phyloP scores from a whole-genome alignment of 192 early-diverging fungal species.

The Mycoemilia scoparia region DNA sequence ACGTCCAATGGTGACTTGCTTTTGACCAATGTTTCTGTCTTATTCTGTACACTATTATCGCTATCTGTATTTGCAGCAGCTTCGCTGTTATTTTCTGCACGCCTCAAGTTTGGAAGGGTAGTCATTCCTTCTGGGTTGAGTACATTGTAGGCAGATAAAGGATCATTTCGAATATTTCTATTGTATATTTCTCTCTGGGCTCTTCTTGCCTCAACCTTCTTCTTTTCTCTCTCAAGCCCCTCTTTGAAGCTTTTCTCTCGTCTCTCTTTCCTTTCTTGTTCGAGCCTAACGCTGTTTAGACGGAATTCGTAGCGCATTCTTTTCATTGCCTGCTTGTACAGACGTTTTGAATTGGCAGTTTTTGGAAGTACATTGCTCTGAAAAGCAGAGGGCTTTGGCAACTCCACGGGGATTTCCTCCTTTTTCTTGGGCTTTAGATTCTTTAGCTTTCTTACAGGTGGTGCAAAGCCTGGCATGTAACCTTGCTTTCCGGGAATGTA shows the following conservation, averaged over 20 bases:
- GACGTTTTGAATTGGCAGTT: slow-evolving; percentile 4
- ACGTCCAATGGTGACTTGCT: too few relatives aligned
- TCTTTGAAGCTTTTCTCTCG: not conserved
- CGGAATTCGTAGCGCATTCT: slow-evolving; percentile 14
- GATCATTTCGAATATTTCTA: slow-evolving; percentile 13
- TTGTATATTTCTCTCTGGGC: slow-evolving; percentile 10
- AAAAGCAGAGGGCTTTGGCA: slow-evolving; percentile 5
- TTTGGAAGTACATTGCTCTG: not conserved
- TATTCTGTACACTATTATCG: not conserved
- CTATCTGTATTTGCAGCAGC: not conserved
- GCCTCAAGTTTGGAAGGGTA: slow-evolving; percentile 6
- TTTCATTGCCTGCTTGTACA: slow-evolving; percentile 12
- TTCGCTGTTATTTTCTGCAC: not conserved
- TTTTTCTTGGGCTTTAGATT: slow-evolving; percentile 3
- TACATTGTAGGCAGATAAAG: slow-evolving; percentile 26
- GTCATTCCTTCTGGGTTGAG: slow-evolving; percentile 26
- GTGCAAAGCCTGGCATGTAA: slow-evolving; percentile 28
- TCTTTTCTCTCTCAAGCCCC: not conserved
- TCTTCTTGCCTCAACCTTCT: slow-evolving; percentile 8
- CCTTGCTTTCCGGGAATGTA: slow-evolving; percentile 25
- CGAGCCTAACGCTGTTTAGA: slow-evolving; percentile 3
- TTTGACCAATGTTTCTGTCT: slow-evolving; percentile 6
- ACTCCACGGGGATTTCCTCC: slow-evolving; percentile 5
- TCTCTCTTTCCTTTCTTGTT: slow-evolving; percentile 8
- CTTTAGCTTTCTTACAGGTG: slow-evolving; percentile 13